These are phyloP conservation scores for Cruciata laevipes DNA, from an alignment of 257 asterid species.

Conservation along the genomic window DNA sequence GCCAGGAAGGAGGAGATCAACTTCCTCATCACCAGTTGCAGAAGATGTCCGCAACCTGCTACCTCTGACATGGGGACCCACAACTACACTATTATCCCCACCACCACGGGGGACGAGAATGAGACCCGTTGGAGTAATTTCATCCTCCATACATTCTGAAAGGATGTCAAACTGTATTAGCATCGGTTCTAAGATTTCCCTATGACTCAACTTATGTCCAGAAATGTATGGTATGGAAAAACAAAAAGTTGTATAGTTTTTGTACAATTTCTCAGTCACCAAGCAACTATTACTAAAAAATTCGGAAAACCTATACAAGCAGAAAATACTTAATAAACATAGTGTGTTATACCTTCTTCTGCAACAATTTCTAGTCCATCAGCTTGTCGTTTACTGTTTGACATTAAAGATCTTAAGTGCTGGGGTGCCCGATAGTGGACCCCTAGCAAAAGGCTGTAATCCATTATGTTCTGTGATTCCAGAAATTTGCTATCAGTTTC, in stretches of 20 bases:
- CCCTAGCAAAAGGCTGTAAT: conserved; percentile 90
- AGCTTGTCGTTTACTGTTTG: conserved; percentile 41
- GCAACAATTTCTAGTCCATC: conserved; percentile 83
- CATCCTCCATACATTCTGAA: conserved; percentile 76
- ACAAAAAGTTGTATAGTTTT: background rate
- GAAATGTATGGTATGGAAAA: background rate
- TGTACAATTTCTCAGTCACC: background rate
- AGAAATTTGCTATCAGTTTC: conserved; percentile 85
- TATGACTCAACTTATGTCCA: background rate
- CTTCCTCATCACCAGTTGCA: conserved; percentile 88
- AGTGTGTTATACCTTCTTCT: conserved; percentile 62
- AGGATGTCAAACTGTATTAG: background rate
- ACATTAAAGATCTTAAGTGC: conserved; percentile 59
- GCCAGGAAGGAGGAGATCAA: conserved; percentile 97
- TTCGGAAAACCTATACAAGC: no score
- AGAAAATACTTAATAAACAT: no score
- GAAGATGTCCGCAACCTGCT: conserved; percentile 78
- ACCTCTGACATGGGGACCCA: conserved; percentile 90
- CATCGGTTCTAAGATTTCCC: background rate
- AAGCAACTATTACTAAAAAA: background rate
- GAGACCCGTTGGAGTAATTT: conserved; percentile 86
- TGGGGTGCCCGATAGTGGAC: conserved; percentile 96
- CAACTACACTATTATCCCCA: conserved; percentile 55
- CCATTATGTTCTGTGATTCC: conserved; percentile 93
- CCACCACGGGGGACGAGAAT: conserved; percentile 80